phyloP scores from a whole-genome alignment of 2,329 filamentous ascomycete genomes.

The Diaporthe vaccinii region DNA sequence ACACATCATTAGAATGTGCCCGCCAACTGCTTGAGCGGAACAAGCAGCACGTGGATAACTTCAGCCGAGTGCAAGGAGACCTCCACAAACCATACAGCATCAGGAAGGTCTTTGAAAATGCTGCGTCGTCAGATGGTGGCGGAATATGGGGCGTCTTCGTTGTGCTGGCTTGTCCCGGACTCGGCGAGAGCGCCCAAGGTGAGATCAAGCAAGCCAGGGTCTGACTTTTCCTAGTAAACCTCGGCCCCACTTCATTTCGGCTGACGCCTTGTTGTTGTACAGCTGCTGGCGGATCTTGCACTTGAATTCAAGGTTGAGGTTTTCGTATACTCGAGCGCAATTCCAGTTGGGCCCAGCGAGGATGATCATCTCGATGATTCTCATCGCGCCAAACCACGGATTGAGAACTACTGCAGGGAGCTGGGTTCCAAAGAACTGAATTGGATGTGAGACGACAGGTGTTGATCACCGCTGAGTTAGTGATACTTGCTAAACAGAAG shows the following conservation, averaged over 20 bases:
- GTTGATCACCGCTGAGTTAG: too few species aligned
- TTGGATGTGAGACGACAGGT: neutral
- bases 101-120: conserved; percentile 1
- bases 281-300: conserved; percentile 1
- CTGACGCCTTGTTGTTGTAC: neutral
- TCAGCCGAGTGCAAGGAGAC: neutral
- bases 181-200: neutral
- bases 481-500: neutral
- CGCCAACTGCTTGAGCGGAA: neutral
- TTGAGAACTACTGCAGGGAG: neutral
- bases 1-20: neutral
- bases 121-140: neutral
- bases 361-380: neutral
- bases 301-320: neutral
- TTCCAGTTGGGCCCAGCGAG: neutral
- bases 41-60: neutral
- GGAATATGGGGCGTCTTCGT: conserved; percentile 18
- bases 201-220: conserved; percentile 12
- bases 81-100: conserved; percentile 9
- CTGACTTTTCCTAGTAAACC: accelerated
- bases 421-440: neutral
- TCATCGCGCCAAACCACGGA: neutral
- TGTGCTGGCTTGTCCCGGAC: conserved; percentile 6
- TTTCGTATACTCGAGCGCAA: neutral
- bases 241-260: too few species aligned